phyloP scores from a whole-genome alignment of 2,329 filamentous ascomycete species.

The Stenocarpella maydis region DNA sequence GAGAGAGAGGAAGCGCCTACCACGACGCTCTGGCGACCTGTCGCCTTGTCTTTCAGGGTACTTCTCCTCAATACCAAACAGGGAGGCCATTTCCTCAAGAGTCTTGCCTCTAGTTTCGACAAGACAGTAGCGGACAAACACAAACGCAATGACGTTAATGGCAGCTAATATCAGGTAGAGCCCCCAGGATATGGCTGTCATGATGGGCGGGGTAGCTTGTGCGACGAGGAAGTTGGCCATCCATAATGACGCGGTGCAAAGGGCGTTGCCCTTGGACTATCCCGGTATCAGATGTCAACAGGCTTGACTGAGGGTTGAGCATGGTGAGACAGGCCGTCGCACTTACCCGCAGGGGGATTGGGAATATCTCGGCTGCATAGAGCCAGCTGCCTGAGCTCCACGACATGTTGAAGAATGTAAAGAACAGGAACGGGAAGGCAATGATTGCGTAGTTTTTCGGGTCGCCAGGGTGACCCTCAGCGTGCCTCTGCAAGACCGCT shows the following conservation, averaged over 20 bases:
- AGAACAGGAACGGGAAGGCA: conserved; percentile 43
- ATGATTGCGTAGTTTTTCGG: conserved; percentile 42
- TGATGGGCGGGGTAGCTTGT: conserved; percentile 39
- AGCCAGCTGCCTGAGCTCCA: conserved; percentile 44
- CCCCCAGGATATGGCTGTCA: conserved; percentile 41
- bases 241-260: conserved; percentile 44
- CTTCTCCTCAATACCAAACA: conserved; percentile 40
- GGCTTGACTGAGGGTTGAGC: too few species aligned
- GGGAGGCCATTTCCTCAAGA: conserved; percentile 41
- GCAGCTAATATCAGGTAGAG: conserved; percentile 41
- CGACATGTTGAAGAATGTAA: conserved; percentile 44
- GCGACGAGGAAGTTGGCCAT: conserved; percentile 43
- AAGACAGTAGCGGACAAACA: conserved; percentile 42
- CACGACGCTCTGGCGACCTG: conserved; percentile 26
- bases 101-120: conserved; percentile 40
- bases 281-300: neutral
- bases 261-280: conserved; percentile 43
- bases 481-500: conserved; percentile 42
- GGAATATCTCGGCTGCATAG: conserved; percentile 45
- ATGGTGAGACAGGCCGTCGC: neutral
- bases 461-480: conserved; percentile 39
- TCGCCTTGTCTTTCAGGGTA: neutral
- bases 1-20: neutral
- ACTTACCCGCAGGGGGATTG: conserved; percentile 42
- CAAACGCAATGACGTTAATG: conserved; percentile 41